Evolutionary conservation across 257 asterid genomes (phyloP), one percentile per base, ranked within the genome.

Genomic region (Catharanthus roseus): DNA sequence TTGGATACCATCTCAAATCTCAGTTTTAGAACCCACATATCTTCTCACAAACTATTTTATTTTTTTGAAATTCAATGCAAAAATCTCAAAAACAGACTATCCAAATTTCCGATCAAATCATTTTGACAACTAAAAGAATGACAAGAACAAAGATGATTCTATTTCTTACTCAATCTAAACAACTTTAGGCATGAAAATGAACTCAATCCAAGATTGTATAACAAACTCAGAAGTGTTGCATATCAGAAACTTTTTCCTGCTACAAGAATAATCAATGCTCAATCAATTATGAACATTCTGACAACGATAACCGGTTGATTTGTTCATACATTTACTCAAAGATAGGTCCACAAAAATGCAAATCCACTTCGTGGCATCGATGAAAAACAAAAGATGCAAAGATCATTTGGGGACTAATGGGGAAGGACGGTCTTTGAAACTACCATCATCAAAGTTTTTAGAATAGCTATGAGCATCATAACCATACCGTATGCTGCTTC

Each of bases 361-460:
- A 33, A 29, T n/a, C 10, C 34, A 6, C 29, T 18, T 58, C 15
- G 41, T 28, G 65, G 23, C 26, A 29, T 60, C 13, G 0, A 29
- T 15, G 41, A 7, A 58, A 1, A 58, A 29, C 31, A 23, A 39
- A 44, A 42, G 58, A 28, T 28, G 57, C 68, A n/a, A n/a, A 29
- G 54, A 6, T 76, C 63, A 63, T 70, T 58, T 31, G 36, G 88
- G 92, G 78, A 79, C 86, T 58, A 81, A 77, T 61, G 88, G 89
- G 19, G 86, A 82, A 23, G 71, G 76, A 60, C 68, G 80, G 29
- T 82, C 86, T 51, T 74, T 68, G 18, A 67, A 76, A 31, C 77
- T 67, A 39, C 88, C 92, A 42, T 83, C 83, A 60, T 87, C 92
- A 53, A 85, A 87, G 82, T 85, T 87, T 69, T 76, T 83, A 61